These are phyloP conservation scores for Ulmus americana DNA, from an alignment of 331 rosid species.

Conservation along the genomic window DNA sequence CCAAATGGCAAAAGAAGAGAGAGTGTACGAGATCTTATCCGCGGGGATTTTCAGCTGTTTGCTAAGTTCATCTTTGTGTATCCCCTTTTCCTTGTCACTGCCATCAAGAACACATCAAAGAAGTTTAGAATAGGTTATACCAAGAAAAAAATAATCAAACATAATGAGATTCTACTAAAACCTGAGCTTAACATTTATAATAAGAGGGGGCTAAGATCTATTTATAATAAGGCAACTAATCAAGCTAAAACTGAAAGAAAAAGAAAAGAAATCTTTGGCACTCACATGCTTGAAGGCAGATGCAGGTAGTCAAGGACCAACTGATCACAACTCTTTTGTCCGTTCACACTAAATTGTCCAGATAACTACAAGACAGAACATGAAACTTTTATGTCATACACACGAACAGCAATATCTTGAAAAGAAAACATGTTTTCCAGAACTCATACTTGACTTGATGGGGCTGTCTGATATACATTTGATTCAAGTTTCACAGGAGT, in stretches of 20 bases:
- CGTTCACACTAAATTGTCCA: conserved; percentile 54
- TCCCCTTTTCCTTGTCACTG: conserved; percentile 68
- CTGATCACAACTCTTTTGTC: conserved; percentile 54
- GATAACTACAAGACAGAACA: conserved; percentile 40
- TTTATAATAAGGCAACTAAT: not conserved
- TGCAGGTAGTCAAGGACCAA: conserved; percentile 66
- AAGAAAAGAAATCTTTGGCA: not conserved
- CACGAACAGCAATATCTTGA: conserved; percentile 1
- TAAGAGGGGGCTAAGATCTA: not conserved
- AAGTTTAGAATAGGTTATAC: not conserved
- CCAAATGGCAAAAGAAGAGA: not conserved
- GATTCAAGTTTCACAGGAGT: conserved; percentile 39
- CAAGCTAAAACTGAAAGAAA: not conserved
- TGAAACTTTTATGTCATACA: conserved; percentile 18
- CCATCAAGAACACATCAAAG: conserved; percentile 19
- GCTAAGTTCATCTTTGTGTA: conserved; percentile 58
- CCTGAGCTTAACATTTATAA: not conserved
- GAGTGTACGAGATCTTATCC: conserved; percentile 62
- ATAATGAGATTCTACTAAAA: not conserved
- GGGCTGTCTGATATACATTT: conserved; percentile 42
- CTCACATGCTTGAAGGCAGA: conserved; percentile 79
- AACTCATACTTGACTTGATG: conserved; percentile 51
- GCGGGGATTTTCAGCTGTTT: conserved; percentile 69
- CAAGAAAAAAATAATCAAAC: not conserved
- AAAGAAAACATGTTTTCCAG: conserved; percentile 5